Base-by-base conservation (phyloP, 2,329 filamentous ascomycete genomes). In the Microdochium trichocladiopsis region DNA sequence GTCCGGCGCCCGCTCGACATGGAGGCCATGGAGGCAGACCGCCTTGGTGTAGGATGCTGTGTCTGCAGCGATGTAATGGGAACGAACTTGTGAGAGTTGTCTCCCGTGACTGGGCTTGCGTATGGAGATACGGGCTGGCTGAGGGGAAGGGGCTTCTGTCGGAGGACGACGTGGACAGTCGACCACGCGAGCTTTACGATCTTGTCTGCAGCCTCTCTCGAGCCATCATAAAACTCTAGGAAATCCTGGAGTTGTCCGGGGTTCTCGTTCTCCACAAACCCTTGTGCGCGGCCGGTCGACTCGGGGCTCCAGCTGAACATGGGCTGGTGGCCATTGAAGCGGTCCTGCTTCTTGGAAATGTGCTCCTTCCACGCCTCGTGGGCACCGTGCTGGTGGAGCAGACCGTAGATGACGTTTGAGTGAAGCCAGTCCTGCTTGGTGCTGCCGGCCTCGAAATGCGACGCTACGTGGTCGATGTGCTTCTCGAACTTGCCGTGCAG, bases 391-490 rank as follows among this genome's bases (percentile, higher is more conserved):
- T 87, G 83, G 60, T 86, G 84, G n/a, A 87, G 70, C 11, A 87
- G 70, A 5, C 82, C 83, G 57, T 86, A 84, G 49, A 87, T 78
- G 53, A 87, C 83, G 47, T 84, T 82, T 2, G 82, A 85, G 61
- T 86, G 84, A 70, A 84, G 81, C 84, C 83, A 87, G 58, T 87
- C 83, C 21, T 73, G 71, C 60, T 83, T 83, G 56, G 80, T 82
- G 66, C 82, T 76, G 50, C 80, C 79, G 18, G 73, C 72, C 63
- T 86, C 84, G 60, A 85, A 87, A 59, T 87, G 84, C n/a, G 76
- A 72, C 21, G 83, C 83, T 31, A 87, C 82, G 57, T 87, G 84
- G 61, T 86, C 82, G 55, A 86, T 83, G 60, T 86, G 80, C 51
- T 84, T 81, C 62, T 86, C 83, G 57, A 82, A 80, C 12, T 82